phyloP scores from a whole-genome alignment of 805 yeast genomes.

The Candida nitratophila region DNA sequence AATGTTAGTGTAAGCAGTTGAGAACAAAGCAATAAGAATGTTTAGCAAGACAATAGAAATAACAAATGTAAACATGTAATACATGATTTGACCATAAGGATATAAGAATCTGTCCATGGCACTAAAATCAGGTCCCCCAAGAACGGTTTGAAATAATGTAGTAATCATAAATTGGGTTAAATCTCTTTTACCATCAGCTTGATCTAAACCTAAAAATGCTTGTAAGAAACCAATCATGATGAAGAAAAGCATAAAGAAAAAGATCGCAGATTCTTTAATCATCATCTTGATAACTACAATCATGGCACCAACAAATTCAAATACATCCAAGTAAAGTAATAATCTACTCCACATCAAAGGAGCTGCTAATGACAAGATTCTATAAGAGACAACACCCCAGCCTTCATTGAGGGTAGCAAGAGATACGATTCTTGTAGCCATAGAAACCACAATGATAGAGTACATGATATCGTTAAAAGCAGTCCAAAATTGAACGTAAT shows the following conservation, averaged over 20 bases:
- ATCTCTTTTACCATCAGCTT: slow-evolving; percentile 78
- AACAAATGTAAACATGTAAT: slow-evolving; percentile 70
- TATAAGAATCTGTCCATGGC: slow-evolving; percentile 69
- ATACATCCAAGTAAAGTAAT: slow-evolving; percentile 69
- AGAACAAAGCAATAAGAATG: slow-evolving; percentile 76
- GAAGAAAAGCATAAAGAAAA: slow-evolving; percentile 65
- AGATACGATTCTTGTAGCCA: slow-evolving; percentile 46
- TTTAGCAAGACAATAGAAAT: slow-evolving; percentile 72
- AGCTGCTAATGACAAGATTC: slow-evolving; percentile 71
- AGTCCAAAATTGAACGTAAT: slow-evolving; percentile 72
- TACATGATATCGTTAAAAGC: slow-evolving; percentile 72
- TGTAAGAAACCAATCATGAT: slow-evolving; percentile 78
- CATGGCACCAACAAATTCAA: slow-evolving; percentile 82
- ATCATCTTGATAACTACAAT: slow-evolving; percentile 76
- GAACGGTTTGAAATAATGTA: slow-evolving; percentile 61
- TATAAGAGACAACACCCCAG: slow-evolving; percentile 38
- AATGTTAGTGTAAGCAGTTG: slow-evolving; percentile 76
- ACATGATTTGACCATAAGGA: slow-evolving; percentile 78
- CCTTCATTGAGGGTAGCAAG: not conserved
- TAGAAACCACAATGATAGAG: slow-evolving; percentile 42
- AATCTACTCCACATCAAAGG: slow-evolving; percentile 85
- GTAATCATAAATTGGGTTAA: slow-evolving; percentile 58
- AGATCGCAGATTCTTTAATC: slow-evolving; percentile 82
- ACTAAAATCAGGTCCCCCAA: slow-evolving; percentile 68
- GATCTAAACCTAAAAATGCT: slow-evolving; percentile 81